Percentiles rank a stretch among this genome's conserved stretches.
Conservation (phyloP, 2,329 filamentous ascomycete genomes). For the Ophiostoma montium region DNA sequence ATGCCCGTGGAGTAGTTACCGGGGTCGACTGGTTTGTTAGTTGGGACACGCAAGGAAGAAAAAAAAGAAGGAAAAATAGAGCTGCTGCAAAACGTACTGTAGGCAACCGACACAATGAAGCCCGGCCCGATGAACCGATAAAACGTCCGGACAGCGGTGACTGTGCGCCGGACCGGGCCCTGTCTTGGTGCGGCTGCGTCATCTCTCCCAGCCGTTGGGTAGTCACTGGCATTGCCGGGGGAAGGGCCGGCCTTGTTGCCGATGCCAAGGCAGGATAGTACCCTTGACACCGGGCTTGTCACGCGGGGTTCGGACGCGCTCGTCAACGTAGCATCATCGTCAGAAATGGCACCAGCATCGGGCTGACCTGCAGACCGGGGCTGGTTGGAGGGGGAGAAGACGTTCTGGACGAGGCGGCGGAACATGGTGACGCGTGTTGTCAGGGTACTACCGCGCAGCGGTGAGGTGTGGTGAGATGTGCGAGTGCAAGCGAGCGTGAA, state of each 20-base stretch:
- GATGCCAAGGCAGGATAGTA: background rate
- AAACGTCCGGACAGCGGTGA: slow-evolving; percentile 38
- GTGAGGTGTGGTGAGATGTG: no score
- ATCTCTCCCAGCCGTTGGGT: slow-evolving; percentile 1
- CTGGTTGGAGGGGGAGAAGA: no score
- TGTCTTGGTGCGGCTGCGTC: background rate
- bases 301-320: background rate
- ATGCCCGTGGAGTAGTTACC: slow-evolving; percentile 61
- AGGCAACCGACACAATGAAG: slow-evolving; percentile 48
- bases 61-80: background rate
- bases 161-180: slow-evolving; percentile 16
- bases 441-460: no score
- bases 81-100: slow-evolving; percentile 26
- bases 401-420: no score
- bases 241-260: background rate
- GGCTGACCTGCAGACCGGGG: no score
- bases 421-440: no score
- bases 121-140: slow-evolving; percentile 41
- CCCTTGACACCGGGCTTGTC: background rate
- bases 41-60: slow-evolving; percentile 17
- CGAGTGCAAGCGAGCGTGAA: no score
- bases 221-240: background rate
- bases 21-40: slow-evolving; percentile 28
- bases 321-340: background rate
- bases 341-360: slow-evolving; percentile 1